Percentiles rank a stretch among this genome's conserved stretches.
phyloP scores from a whole-genome alignment of 169 alveolate species.

The Plasmodium gonderi region DNA sequence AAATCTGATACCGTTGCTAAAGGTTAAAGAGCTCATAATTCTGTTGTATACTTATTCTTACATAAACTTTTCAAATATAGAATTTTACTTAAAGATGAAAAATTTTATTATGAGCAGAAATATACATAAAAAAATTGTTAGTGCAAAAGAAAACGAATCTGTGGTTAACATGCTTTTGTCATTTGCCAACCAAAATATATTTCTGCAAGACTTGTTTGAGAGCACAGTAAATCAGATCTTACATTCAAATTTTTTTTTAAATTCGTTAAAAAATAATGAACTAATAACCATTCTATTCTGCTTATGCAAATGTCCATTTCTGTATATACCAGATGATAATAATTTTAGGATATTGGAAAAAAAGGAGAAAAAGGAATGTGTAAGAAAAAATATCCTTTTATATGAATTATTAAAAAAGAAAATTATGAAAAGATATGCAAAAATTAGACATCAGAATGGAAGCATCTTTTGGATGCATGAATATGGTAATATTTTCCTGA shows the following conservation, averaged over 20 bases:
- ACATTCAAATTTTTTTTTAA: slow-evolving; percentile 2
- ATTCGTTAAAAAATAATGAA: slow-evolving; percentile 23
- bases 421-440: slow-evolving; percentile 29
- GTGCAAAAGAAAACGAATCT: slow-evolving; percentile 33
- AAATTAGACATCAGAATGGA: neutral
- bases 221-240: slow-evolving; percentile 38
- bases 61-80: slow-evolving; percentile 21
- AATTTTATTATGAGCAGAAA: slow-evolving; percentile 27
- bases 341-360: neutral
- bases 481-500: too few relatives aligned
- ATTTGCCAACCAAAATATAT: slow-evolving; percentile 63
- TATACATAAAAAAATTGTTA: slow-evolving; percentile 12
- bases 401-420: slow-evolving; percentile 63
- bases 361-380: neutral
- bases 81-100: slow-evolving; percentile 64
- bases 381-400: slow-evolving; percentile 51
- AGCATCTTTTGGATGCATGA: neutral
- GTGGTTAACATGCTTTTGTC: slow-evolving; percentile 49
- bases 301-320: slow-evolving; percentile 49
- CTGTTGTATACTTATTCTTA: slow-evolving; percentile 56
- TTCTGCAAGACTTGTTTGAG: slow-evolving; percentile 36
- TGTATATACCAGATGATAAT: neutral
- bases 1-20: slow-evolving; percentile 21
- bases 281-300: slow-evolving; percentile 53
- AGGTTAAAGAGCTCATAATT: slow-evolving; percentile 38